Evolutionary conservation across 805 yeast genomes (phyloP), one percentile per base, ranked within the genome.

Genomic region (Candida arabinofermentans): DNA sequence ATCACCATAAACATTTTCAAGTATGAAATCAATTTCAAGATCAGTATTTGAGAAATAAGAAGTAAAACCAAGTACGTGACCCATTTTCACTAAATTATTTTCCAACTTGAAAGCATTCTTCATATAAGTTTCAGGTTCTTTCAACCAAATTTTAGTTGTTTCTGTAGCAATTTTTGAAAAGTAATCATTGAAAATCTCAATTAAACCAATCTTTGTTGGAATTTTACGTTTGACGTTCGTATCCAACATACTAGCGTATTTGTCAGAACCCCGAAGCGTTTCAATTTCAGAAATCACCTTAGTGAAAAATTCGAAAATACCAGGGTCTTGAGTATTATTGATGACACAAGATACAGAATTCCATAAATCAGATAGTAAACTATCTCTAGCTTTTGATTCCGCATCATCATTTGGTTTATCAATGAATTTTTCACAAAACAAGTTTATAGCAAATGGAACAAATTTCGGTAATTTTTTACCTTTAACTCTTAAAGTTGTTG

Each of bases 351-450:
- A n/a, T n/a, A n/a, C n/a, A n/a, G n/a, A n/a, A n/a, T n/a, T n/a
- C n/a, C n/a, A n/a, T n/a, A n/a, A n/a, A 16, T 29, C 32, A 7
- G 32, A 29, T n/a, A 29, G 32, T 16, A 29, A 14, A 6, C 16
- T 17, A 14, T 14, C 19, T 29, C 32, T 29, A 10, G 32, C 16
- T 29, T 29, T 19, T 4, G 9, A 5, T 14, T 29, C 32, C 10
- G n/a, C n/a, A n/a, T n/a, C n/a, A n/a, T n/a, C n/a, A n/a, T n/a
- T n/a, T n/a, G n/a, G n/a, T n/a, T n/a, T n/a, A n/a, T n/a, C n/a
- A n/a, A 48, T 34, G 2, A 41, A 24, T 17, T 24, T 16, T 18
- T 33, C 36, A 13, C 51, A 39, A 24, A 45, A 46, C 9, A 42
- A 24, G 29, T 37, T 12, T 31, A 27, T 14, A 40, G 48, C 30